These are phyloP conservation scores for Penicillium steckii DNA, from an alignment of 495 filamentous ascomycete genomes.

Conservation along the genomic window DNA sequence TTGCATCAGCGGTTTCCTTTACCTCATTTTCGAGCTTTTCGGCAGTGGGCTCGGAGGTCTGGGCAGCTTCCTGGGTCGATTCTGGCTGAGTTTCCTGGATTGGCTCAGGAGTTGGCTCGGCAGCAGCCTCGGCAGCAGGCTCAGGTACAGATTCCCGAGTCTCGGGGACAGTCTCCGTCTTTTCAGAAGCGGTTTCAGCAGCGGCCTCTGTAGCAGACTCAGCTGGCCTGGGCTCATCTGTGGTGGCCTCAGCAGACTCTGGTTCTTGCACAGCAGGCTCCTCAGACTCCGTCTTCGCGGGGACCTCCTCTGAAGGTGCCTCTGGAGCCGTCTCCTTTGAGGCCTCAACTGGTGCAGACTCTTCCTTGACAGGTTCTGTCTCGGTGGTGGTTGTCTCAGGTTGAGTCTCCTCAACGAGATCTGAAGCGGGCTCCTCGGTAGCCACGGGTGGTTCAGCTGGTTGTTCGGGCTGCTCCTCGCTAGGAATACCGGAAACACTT, in stretches of 20 bases:
- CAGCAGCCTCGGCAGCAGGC: background rate
- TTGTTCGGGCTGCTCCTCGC: conserved; percentile 4
- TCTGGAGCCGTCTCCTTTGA: background rate
- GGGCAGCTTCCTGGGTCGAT: background rate
- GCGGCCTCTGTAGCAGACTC: conserved; percentile 3
- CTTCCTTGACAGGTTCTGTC: background rate
- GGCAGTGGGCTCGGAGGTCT: background rate
- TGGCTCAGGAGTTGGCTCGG: background rate
- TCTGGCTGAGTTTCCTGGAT: background rate
- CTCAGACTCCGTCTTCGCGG: conserved; percentile 1
- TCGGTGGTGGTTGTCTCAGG: background rate
- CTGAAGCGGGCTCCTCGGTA: background rate
- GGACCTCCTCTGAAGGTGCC: background rate
- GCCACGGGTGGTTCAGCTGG: background rate
- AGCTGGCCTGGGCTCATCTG: conserved; percentile 3
- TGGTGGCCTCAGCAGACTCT: background rate
- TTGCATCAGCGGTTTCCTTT: background rate
- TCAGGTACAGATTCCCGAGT: background rate
- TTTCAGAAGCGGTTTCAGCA: conserved; percentile 6
- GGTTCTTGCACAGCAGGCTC: conserved; percentile 1
- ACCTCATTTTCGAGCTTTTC: background rate
- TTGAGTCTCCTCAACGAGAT: background rate
- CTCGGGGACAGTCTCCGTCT: too few species aligned
- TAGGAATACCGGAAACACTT: conserved; percentile 1
- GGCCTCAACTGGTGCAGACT: background rate